Percentiles rank a stretch among this genome's conserved stretches.
phyloP scores from a whole-genome alignment of 1,139 yeast genomes.

The Suhomyces guaymorum region DNA sequence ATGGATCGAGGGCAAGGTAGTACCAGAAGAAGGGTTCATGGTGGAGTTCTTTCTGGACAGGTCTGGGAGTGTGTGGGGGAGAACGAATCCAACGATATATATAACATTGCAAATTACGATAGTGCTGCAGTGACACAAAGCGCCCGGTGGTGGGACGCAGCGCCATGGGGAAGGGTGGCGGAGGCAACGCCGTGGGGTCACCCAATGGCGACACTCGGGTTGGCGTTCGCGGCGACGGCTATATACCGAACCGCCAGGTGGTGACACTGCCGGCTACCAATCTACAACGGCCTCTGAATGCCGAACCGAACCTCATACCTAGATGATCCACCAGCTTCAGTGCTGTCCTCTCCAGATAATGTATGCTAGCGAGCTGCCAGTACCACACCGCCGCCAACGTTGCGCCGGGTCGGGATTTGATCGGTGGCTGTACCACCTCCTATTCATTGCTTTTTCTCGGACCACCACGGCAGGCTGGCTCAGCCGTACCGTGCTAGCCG shows the following conservation, averaged over 20 bases:
- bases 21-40: slow-evolving; percentile 13
- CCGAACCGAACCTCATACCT: too few relatives aligned
- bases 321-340: too few relatives aligned
- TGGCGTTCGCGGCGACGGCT: too few relatives aligned
- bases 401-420: too few relatives aligned
- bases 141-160: slow-evolving; percentile 1
- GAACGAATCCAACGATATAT: slow-evolving; percentile 3
- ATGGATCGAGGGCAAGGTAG: slow-evolving; percentile 31
- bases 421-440: slow-evolving; percentile 5
- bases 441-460: slow-evolving; percentile 8
- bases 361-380: too few relatives aligned
- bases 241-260: too few relatives aligned
- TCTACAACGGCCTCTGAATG: too few relatives aligned
- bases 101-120: slow-evolving; percentile 9
- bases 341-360: too few relatives aligned
- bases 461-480: slow-evolving; percentile 14
- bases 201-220: too few relatives aligned
- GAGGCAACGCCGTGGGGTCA: too few relatives aligned
- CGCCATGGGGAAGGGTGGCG: slow-evolving; percentile 1
- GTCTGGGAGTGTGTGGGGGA: slow-evolving; percentile 4
- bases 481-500: slow-evolving; percentile 15
- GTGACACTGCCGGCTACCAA: too few relatives aligned
- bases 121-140: slow-evolving; percentile 7
- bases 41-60: slow-evolving; percentile 8
- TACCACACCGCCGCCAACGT: too few relatives aligned